A percentile compares a stretch with the other conserved stretches of the same genome.
These are phyloP conservation scores for Pontederia paniculata DNA, from an alignment of 176 grass and related monocot species.

Conservation along the genomic window DNA sequence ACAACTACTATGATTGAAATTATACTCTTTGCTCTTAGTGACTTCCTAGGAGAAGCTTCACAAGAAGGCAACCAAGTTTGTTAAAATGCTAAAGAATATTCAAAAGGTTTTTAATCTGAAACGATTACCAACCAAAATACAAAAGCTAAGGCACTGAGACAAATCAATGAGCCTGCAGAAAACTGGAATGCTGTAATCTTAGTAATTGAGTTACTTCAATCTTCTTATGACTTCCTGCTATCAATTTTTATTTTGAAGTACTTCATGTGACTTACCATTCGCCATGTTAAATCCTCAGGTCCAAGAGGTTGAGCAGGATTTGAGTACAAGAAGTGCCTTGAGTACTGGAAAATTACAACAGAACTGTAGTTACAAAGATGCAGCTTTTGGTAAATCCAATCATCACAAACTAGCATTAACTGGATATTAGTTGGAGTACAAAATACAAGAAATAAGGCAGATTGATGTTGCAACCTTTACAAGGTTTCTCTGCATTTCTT, in stretches of 20 bases:
- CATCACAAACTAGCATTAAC: neutral
- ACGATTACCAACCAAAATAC: too few species aligned
- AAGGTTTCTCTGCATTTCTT: constrained; percentile 69
- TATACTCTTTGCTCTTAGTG: too few species aligned
- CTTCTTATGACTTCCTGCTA: too few species aligned
- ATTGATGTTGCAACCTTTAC: constrained; percentile 39
- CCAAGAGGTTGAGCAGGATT: constrained; percentile 75
- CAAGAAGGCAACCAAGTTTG: neutral
- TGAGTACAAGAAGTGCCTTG: constrained; percentile 83
- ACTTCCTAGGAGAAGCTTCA: too few species aligned
- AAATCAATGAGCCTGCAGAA: too few species aligned
- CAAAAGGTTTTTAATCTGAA: neutral
- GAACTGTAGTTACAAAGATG: neutral
- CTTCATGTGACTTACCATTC: constrained; percentile 46
- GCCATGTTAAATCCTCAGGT: constrained; percentile 89
- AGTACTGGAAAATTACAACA: constrained; percentile 38
- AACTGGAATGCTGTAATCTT: too few species aligned
- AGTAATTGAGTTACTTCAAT: too few species aligned
- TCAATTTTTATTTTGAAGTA: neutral
- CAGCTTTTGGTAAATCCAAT: neutral
- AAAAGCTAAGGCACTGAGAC: too few species aligned
- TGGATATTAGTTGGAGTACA: neutral
- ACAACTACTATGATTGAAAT: neutral
- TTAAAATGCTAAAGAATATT: neutral
- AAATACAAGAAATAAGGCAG: neutral